A percentile compares a stretch with the other conserved stretches of the same genome.
These are phyloP conservation scores for Erysimum cheiranthoides DNA, from an alignment of 345 rosid species.

Conservation along the genomic window DNA sequence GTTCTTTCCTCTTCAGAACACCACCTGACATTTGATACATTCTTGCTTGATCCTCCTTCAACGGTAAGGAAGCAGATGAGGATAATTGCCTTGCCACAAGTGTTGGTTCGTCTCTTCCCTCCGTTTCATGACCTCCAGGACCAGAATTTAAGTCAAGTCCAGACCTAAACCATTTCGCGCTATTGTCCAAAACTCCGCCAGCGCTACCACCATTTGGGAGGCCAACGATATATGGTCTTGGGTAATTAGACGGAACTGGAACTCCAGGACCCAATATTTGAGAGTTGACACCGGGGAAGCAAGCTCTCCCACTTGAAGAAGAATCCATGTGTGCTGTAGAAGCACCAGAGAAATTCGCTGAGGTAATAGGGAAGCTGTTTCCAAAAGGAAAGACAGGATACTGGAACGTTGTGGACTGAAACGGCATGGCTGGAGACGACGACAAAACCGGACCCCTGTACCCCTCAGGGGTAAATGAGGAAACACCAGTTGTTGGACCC, in stretches of 20 bases:
- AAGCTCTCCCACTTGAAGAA: constrained; percentile 63
- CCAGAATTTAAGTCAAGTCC: constrained; percentile 85
- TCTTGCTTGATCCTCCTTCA: constrained; percentile 73
- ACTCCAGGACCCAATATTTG: constrained; percentile 66
- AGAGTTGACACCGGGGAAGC: constrained; percentile 66
- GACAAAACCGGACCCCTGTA: constrained; percentile 71
- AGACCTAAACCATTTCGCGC: constrained; percentile 74
- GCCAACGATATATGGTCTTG: constrained; percentile 66
- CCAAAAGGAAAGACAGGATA: constrained; percentile 71
- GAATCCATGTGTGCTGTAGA: constrained; percentile 70
- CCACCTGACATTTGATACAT: constrained; percentile 72
- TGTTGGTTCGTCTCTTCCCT: constrained; percentile 71
- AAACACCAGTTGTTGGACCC: constrained; percentile 56
- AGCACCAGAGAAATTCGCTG: constrained; percentile 65
- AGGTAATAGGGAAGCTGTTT: constrained; percentile 60
- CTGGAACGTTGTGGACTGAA: constrained; percentile 65
- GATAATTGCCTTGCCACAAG: constrained; percentile 58
- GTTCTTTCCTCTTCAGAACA: constrained; percentile 80
- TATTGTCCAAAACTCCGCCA: constrained; percentile 49
- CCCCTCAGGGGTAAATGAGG: constrained; percentile 60
- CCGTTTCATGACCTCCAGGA: constrained; percentile 70
- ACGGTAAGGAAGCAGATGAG: constrained; percentile 56
- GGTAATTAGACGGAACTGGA: constrained; percentile 55
- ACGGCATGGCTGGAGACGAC: constrained; percentile 75
- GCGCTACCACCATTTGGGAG: constrained; percentile 59